Conservation (phyloP, 306 rosid species). For the Coriaria nepalensis region DNA sequence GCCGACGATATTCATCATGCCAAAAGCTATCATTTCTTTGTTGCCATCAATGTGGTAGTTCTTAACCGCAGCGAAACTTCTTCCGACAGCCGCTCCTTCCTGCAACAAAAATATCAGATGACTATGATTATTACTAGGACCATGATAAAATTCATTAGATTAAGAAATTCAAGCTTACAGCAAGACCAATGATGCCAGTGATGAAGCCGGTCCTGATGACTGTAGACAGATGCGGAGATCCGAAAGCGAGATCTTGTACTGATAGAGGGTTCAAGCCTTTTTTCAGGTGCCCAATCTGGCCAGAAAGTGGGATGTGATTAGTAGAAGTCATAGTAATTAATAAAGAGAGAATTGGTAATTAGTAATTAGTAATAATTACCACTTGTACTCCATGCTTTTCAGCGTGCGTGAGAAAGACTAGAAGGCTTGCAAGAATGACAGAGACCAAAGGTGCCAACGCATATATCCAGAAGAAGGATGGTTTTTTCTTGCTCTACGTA, state of each 20-base stretch:
- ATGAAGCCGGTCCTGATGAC: constrained; percentile 36
- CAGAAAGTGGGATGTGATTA: no score
- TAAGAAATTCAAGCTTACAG: constrained; percentile 18
- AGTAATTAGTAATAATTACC: constrained; percentile 15
- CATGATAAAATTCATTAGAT: no score
- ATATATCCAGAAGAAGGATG: constrained; percentile 32
- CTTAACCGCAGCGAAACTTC: constrained; percentile 33
- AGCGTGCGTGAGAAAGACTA: constrained; percentile 32
- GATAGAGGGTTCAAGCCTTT: constrained; percentile 39
- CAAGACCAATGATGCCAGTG: constrained; percentile 36
- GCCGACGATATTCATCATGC: constrained; percentile 42
- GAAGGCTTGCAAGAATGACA: constrained; percentile 31
- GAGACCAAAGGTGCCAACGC: constrained; percentile 33
- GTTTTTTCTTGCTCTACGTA: constrained; percentile 29
- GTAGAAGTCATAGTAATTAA: no score
- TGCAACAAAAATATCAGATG: constrained; percentile 6
- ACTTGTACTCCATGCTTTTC: constrained; percentile 34
- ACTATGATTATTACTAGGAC: no score
- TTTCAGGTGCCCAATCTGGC: constrained; percentile 36
- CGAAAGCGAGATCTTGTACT: constrained; percentile 21
- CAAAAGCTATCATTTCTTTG: constrained; percentile 46
- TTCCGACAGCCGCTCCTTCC: constrained; percentile 51
- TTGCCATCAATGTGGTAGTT: constrained; percentile 40
- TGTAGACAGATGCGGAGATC: constrained; percentile 17
- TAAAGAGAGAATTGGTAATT: not conserved